Evolutionary conservation across 1,139 yeast species (phyloP).

Genomic region (Taphrina deformans): DNA sequence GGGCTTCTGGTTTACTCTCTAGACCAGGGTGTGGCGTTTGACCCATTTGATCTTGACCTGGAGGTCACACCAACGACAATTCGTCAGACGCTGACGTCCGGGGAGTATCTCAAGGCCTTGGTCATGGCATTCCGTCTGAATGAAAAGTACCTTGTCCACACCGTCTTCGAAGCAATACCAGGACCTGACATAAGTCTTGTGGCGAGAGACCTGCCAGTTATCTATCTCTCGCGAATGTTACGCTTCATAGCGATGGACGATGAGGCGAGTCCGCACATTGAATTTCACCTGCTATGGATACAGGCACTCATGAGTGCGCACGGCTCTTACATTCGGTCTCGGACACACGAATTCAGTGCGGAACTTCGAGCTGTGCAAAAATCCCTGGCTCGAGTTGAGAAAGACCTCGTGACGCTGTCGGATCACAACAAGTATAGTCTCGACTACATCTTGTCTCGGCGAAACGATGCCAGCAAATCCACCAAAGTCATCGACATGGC

Average conservation of each 20-base stretch:
- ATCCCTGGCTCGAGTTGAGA: slow-evolving; percentile 70
- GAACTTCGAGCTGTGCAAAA: slow-evolving; percentile 59
- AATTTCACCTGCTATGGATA: slow-evolving; percentile 81
- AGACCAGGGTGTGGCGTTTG: slow-evolving; percentile 74
- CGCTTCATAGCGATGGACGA: slow-evolving; percentile 70
- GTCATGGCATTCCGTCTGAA: slow-evolving; percentile 94
- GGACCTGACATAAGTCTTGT: slow-evolving; percentile 68
- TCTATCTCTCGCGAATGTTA: slow-evolving; percentile 69
- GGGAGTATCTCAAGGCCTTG: slow-evolving; percentile 64
- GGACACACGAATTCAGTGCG: slow-evolving; percentile 65
- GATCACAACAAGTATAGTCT: slow-evolving; percentile 60
- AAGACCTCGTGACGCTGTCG: slow-evolving; percentile 63
- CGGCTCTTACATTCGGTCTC: slow-evolving; percentile 68
- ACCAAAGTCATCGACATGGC: not conserved
- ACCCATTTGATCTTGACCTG: slow-evolving; percentile 91
- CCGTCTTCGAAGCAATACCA: slow-evolving; percentile 76
- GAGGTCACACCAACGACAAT: slow-evolving; percentile 86
- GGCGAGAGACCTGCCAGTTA: slow-evolving; percentile 66
- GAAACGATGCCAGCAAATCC: not conserved
- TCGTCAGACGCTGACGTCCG: slow-evolving; percentile 51
- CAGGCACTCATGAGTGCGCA: slow-evolving; percentile 65
- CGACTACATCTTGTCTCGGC: slow-evolving; percentile 44
- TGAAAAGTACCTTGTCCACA: slow-evolving; percentile 70
- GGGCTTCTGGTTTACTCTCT: slow-evolving; percentile 82
- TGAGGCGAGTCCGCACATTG: slow-evolving; percentile 79